Evolutionary conservation across 1,284 basidiomycete species (phyloP).

Genomic region (Ceratobasidium sp.): DNA sequence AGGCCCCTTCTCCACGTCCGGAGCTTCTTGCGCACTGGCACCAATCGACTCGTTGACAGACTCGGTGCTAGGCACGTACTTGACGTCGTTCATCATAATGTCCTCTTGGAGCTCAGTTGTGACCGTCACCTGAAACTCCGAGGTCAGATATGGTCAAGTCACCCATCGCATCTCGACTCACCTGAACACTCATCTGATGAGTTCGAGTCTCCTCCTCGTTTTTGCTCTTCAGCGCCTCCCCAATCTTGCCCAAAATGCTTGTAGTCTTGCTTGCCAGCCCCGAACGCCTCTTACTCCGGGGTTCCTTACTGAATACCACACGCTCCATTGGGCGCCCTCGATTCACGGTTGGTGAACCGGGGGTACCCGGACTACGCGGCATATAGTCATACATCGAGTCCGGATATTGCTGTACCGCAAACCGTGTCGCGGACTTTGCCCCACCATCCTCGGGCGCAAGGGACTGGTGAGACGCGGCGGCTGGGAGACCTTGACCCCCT

Average conservation of each 20-base stretch:
- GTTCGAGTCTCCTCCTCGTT: conserved; percentile 7
- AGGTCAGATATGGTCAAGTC: too few species aligned
- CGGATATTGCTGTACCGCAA: background rate
- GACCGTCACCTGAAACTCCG: conserved; percentile 28
- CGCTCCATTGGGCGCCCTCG: background rate
- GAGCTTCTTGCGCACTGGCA: background rate
- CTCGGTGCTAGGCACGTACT: conserved; percentile 8
- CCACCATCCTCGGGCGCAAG: background rate
- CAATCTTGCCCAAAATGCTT: conserved; percentile 26
- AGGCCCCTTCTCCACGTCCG: conserved; percentile 18
- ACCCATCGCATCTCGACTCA: conserved; percentile 4
- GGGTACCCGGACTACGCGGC: background rate
- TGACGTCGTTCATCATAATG: conserved; percentile 41
- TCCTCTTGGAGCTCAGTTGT: conserved; percentile 37
- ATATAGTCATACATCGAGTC: conserved; percentile 31
- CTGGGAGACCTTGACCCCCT: background rate
- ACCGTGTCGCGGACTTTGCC: conserved; percentile 12
- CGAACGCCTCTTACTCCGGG: background rate
- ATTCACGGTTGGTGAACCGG: background rate
- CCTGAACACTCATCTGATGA: conserved; percentile 42
- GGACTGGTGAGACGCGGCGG: conserved; percentile 23
- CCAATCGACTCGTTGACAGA: conserved; percentile 28
- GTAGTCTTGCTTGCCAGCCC: background rate
- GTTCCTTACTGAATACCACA: conserved; percentile 29
- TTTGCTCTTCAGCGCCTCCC: conserved; percentile 13